phyloP scores from a whole-genome alignment of 2,329 filamentous ascomycete genomes.

The Plectosphaerella cucumerina region DNA sequence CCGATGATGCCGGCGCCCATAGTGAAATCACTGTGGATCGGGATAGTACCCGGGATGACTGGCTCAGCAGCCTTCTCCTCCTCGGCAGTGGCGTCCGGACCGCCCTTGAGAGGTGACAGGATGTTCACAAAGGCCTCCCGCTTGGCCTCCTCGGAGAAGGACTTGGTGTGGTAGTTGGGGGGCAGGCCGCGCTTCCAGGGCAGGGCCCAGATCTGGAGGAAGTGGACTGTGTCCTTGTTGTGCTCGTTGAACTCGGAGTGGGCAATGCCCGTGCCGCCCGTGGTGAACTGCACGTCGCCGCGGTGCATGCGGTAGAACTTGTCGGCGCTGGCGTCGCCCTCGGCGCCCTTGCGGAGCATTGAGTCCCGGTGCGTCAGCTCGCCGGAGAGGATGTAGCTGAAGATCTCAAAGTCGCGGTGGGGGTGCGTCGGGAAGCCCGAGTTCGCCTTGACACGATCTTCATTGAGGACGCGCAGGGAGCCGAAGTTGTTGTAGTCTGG shows the following conservation, averaged over 20 bases:
- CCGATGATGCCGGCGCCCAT: slow-evolving; percentile 76
- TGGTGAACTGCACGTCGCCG: slow-evolving; percentile 87
- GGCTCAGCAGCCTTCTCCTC: slow-evolving; percentile 64
- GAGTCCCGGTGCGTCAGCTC: slow-evolving; percentile 85
- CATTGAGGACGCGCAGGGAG: slow-evolving; percentile 78
- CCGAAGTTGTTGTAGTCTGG: slow-evolving; percentile 67
- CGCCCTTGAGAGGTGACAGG: slow-evolving; percentile 68
- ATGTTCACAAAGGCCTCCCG: slow-evolving; percentile 67
- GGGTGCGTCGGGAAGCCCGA: slow-evolving; percentile 81
- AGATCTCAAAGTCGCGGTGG: slow-evolving; percentile 86
- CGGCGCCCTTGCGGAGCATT: slow-evolving; percentile 68
- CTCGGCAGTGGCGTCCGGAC: slow-evolving; percentile 54
- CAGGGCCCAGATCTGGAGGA: slow-evolving; percentile 84
- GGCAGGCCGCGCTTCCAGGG: slow-evolving; percentile 70
- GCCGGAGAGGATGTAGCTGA: slow-evolving; percentile 79
- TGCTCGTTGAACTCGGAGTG: slow-evolving; percentile 84
- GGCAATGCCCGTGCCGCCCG: slow-evolving; percentile 74
- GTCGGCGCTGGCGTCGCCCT: slow-evolving; percentile 52
- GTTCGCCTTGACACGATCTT: slow-evolving; percentile 73
- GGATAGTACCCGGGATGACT: slow-evolving; percentile 62
- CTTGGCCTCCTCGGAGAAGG: slow-evolving; percentile 71
- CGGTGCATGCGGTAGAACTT: slow-evolving; percentile 68
- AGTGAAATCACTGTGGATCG: slow-evolving; percentile 78
- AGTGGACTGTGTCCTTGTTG: slow-evolving; percentile 66
- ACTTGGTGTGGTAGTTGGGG: slow-evolving; percentile 72